Evolutionary conservation across 176 grass and related monocot species (phyloP).

Genomic region (Bolboschoenus planiculmis): DNA sequence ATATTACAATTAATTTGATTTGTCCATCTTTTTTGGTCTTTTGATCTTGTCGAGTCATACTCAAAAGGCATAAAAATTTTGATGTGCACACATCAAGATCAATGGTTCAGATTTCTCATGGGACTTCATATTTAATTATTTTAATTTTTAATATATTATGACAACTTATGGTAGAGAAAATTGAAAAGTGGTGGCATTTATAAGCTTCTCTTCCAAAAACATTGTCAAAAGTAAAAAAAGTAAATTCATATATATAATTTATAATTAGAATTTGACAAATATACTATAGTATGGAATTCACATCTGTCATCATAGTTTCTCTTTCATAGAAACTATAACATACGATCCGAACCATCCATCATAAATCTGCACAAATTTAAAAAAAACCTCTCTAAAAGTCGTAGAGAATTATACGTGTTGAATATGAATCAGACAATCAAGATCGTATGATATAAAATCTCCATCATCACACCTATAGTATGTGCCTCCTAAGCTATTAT

Average conservation of each 20-base stretch:
- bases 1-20: background rate
- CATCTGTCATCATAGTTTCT: too few species aligned
- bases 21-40: background rate
- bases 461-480: too few species aligned
- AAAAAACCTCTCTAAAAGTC: too few species aligned
- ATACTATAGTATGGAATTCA: background rate
- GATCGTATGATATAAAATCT: too few species aligned
- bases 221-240: background rate
- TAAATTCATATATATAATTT: background rate
- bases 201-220: background rate
- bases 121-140: background rate
- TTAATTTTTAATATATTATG: background rate
- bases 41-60: background rate
- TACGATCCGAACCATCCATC: too few species aligned
- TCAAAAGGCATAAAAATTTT: background rate
- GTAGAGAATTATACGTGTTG: too few species aligned
- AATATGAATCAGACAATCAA: too few species aligned
- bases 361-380: too few species aligned
- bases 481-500: background rate
- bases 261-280: background rate
- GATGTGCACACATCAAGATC: background rate
- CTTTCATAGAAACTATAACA: too few species aligned
- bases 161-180: background rate
- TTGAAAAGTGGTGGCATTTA: background rate
- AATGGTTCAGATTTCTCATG: background rate